phyloP scores from a whole-genome alignment of 805 yeast species.

The Wickerhamiella parazyma region DNA sequence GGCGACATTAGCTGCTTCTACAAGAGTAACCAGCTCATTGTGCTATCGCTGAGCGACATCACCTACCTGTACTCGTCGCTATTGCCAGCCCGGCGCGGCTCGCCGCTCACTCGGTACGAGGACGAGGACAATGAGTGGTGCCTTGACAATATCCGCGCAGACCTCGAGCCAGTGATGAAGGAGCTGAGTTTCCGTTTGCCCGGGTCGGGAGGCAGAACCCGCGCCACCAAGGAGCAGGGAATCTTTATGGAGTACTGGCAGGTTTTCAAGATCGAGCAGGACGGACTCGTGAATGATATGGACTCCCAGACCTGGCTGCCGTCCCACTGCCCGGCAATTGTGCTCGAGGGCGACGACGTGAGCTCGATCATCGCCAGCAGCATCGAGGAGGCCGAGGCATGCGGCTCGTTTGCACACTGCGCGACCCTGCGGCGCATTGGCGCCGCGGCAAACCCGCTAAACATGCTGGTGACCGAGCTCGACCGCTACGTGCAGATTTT shows the following conservation, averaged over 20 bases:
- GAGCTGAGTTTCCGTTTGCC: slow-evolving; percentile 19
- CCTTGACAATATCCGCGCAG: slow-evolving; percentile 23
- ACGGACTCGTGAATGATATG: slow-evolving; percentile 22
- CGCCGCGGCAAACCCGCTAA: slow-evolving; percentile 1
- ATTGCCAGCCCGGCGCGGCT: slow-evolving; percentile 14
- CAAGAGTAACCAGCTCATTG: slow-evolving; percentile 19
- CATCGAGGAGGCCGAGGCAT: slow-evolving; percentile 12
- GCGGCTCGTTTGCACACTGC: slow-evolving; percentile 11
- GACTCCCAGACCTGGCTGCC: slow-evolving; percentile 11
- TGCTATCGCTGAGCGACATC: slow-evolving; percentile 24
- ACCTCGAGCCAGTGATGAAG: slow-evolving; percentile 25
- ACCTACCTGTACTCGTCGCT: slow-evolving; percentile 20
- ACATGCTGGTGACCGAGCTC: slow-evolving; percentile 2
- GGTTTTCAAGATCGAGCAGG: slow-evolving; percentile 22
- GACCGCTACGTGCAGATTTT: slow-evolving; percentile 2
- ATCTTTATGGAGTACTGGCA: slow-evolving; percentile 23
- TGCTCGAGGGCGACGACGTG: background rate
- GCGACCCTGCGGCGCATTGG: background rate
- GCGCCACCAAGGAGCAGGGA: slow-evolving; percentile 17
- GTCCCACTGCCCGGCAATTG: background rate
- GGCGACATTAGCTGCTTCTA: slow-evolving; percentile 4
- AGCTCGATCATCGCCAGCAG: slow-evolving; percentile 7
- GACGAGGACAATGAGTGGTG: slow-evolving; percentile 23
- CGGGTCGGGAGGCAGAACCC: slow-evolving; percentile 10
- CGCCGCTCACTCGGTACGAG: background rate